Evolutionary conservation across 768 basidiomycete genomes (phyloP), one percentile per base, ranked within the genome.

Genomic region (Boletus rubescentipes): DNA sequence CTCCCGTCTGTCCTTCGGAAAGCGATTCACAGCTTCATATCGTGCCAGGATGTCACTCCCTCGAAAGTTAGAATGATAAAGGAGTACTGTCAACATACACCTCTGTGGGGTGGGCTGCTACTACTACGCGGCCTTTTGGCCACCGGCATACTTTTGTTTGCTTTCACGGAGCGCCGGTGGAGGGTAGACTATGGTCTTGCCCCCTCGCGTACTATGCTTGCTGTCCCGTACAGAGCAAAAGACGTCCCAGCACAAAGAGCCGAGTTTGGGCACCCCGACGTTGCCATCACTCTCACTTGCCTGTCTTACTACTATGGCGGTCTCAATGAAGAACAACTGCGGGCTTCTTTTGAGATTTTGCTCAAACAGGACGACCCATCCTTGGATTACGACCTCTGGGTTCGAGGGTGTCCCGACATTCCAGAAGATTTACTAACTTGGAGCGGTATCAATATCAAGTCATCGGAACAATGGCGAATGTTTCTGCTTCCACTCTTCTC

Each of bases 151-250:
- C 61, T 75, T 2, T 20, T 66, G 12, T 67, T 64, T 43, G 66
- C 60, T 11, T 59, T 75, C 30, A 66, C 42, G 41, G 69, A 74
- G 2, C 70, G 69, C 26, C 60, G 75, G 23, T 74, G 73, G 72
- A 53, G 74, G 4, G 74, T 74, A 12, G 68, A 75, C 46, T 75
- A 70, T 57, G 73, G 73, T 3, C 68, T 70, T 14, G 54, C 71
- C 43, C 62, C 55, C 5, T 2, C 32, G 20, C 69, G 73, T 9
- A 73, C 74, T 0, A 60, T 65, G 61, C 58, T 74, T 2, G 73
- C 73, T 1, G 74, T 74, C 2, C 73, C 73, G 1, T 74, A 74
- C 23, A 62, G 71, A 2, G 75, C 73, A 0, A 74, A 70, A 50
- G 75, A 75, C 23, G 57, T 72, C 21, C 73, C 73, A 2, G 58